Conservation (phyloP, 1,284 basidiomycete species). For the Mycena citricolor region DNA sequence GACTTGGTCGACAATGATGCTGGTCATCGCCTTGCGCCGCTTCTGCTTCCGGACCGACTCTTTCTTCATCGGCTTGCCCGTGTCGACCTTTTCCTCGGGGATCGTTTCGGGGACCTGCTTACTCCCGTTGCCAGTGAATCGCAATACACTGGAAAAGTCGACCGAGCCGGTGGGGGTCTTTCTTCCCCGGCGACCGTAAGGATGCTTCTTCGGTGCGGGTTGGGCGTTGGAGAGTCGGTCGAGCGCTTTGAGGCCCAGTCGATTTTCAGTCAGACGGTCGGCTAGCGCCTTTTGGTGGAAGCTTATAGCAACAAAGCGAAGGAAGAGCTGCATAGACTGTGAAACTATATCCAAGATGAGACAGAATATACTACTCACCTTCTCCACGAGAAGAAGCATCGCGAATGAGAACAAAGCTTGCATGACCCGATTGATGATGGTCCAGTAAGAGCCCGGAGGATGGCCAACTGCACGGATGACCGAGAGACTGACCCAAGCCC, state of each 20-base stretch:
- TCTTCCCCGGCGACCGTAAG: conserved; percentile 31
- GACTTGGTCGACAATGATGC: conserved; percentile 70
- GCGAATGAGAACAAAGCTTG: conserved; percentile 67
- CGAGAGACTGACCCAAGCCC: conserved; percentile 72
- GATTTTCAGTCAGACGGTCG: conserved; percentile 70
- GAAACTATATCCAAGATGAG: neutral
- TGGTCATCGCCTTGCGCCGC: conserved; percentile 53
- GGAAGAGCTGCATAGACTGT: conserved; percentile 45
- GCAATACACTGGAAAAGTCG: conserved; percentile 13
- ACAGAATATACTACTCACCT: conserved; percentile 32
- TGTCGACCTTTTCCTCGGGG: conserved; percentile 17
- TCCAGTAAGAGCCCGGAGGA: conserved; percentile 68
- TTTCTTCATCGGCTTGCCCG: conserved; percentile 28
- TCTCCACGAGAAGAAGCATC: conserved; percentile 66
- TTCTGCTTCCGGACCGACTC: conserved; percentile 40
- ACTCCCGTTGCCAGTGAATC: conserved; percentile 9
- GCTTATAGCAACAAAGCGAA: conserved; percentile 75
- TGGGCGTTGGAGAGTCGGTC: conserved; percentile 69
- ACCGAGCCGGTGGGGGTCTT: conserved; percentile 25
- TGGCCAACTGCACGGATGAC: conserved; percentile 55
- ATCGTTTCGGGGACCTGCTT: too few species aligned
- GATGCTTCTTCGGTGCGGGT: conserved; percentile 34
- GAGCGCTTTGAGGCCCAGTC: conserved; percentile 63
- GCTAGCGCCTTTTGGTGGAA: conserved; percentile 75
- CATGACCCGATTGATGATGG: conserved; percentile 66